These are phyloP conservation scores for Blastobotrys serpentis DNA, from an alignment of 1,139 yeast species.

Conservation along the genomic window DNA sequence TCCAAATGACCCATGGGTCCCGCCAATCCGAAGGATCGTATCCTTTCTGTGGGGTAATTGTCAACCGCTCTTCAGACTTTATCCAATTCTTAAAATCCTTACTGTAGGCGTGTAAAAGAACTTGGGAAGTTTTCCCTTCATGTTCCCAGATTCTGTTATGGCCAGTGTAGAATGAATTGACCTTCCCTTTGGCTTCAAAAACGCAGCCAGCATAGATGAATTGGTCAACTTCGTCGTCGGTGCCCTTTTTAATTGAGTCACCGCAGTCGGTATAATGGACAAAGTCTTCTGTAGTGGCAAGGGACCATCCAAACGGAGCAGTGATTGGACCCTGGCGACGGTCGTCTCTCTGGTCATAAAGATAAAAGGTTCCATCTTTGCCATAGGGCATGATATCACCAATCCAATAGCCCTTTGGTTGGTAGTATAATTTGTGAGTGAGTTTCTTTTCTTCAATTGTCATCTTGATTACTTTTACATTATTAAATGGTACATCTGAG, in stretches of 20 bases:
- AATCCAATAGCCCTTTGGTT: constrained; percentile 15
- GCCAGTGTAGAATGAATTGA: constrained; percentile 15
- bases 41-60: constrained; percentile 13
- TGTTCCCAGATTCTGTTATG: constrained; percentile 17
- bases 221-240: constrained; percentile 15
- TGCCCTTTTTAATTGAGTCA: constrained; percentile 17
- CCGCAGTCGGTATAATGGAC: constrained; percentile 15
- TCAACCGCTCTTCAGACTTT: constrained; percentile 9
- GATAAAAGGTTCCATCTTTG: constrained; percentile 17
- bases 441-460: constrained; percentile 2
- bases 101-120: constrained; percentile 13
- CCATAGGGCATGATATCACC: constrained; percentile 19
- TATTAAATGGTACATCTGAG: too few species aligned
- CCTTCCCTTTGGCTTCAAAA: constrained; percentile 15
- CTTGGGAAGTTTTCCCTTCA: constrained; percentile 15
- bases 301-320: constrained; percentile 18
- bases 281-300: constrained; percentile 16
- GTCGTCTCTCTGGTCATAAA: constrained; percentile 17
- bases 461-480: not conserved
- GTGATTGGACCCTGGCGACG: constrained; percentile 18
- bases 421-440: constrained; percentile 12
- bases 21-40: constrained; percentile 15
- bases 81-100: constrained; percentile 15
- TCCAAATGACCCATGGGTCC: constrained; percentile 18
- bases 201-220: constrained; percentile 17